These are phyloP conservation scores for Neonectria neomacrospora DNA, from an alignment of 2,329 filamentous ascomycete genomes.

Conservation along the genomic window DNA sequence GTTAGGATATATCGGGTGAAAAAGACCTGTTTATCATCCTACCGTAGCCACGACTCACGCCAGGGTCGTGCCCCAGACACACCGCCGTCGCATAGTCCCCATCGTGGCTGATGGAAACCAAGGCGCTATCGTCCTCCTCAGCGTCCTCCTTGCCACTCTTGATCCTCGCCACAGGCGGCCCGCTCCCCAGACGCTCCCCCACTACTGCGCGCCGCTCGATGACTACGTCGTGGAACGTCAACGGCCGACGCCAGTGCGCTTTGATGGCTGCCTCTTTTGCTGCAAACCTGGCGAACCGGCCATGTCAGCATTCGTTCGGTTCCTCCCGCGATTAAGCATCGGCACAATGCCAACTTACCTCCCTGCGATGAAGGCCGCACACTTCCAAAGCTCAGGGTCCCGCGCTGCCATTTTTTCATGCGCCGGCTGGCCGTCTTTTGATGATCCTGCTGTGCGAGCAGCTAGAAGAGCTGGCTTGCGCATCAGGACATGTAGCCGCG, in stretches of 20 bases:
- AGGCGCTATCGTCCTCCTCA: conserved; percentile 64
- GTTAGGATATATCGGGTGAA: neutral
- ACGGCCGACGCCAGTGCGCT: conserved; percentile 68
- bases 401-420: conserved; percentile 16
- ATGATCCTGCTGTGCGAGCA: neutral
- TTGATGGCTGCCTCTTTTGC: conserved; percentile 82
- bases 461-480: neutral
- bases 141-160: conserved; percentile 42
- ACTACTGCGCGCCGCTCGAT: conserved; percentile 51
- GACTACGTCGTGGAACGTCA: conserved; percentile 72
- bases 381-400: conserved; percentile 48
- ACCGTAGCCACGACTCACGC: neutral
- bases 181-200: conserved; percentile 47
- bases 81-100: conserved; percentile 81
- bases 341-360: conserved; percentile 40
- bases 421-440: neutral
- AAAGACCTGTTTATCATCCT: too few species aligned
- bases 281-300: conserved; percentile 63
- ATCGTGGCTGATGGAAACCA: conserved; percentile 89
- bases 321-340: neutral
- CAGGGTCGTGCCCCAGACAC: conserved; percentile 62
- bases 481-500: conserved; percentile 31
- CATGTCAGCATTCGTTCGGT: neutral
- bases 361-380: conserved; percentile 51
- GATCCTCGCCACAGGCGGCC: conserved; percentile 59